These are phyloP conservation scores for Yamadazyma taylorii DNA, from an alignment of 1,139 yeast genomes.

Conservation along the genomic window DNA sequence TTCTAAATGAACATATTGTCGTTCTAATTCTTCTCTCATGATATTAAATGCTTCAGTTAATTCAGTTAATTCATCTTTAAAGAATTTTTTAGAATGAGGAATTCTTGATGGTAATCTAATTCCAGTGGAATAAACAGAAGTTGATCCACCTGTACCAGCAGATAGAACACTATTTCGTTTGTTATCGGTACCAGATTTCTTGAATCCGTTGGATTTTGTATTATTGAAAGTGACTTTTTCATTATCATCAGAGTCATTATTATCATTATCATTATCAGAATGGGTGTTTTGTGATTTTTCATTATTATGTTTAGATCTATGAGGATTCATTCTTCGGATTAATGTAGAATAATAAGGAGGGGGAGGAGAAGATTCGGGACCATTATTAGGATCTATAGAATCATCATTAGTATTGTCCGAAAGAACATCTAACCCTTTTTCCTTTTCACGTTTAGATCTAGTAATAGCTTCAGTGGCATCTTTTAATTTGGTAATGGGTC, in stretches of 20 bases:
- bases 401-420: conserved; percentile 5
- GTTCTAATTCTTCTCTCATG: conserved; percentile 85
- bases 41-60: conserved; percentile 85
- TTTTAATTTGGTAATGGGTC: conserved; percentile 79
- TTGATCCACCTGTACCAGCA: conserved; percentile 26
- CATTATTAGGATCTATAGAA: conserved; percentile 1
- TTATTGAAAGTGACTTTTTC: conserved; percentile 1
- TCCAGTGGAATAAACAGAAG: conserved; percentile 37
- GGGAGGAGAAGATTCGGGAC: conserved; percentile 13
- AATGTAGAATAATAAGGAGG: conserved; percentile 19
- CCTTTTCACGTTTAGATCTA: conserved; percentile 29
- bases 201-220: conserved; percentile 3
- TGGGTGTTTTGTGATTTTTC: not conserved
- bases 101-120: conserved; percentile 52
- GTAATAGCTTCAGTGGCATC: conserved; percentile 75
- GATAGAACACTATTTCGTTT: conserved; percentile 31
- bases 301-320: conserved; percentile 1
- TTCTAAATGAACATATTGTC: conserved; percentile 81
- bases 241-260: conserved; percentile 1
- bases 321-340: conserved; percentile 14
- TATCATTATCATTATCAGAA: conserved; percentile 1
- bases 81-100: conserved; percentile 55
- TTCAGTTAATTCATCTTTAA: conserved; percentile 85
- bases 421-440: conserved; percentile 9
- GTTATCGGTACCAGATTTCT: conserved; percentile 5